These are phyloP conservation scores for Ogataea corticis DNA, from an alignment of 805 yeast genomes.

Conservation along the genomic window DNA sequence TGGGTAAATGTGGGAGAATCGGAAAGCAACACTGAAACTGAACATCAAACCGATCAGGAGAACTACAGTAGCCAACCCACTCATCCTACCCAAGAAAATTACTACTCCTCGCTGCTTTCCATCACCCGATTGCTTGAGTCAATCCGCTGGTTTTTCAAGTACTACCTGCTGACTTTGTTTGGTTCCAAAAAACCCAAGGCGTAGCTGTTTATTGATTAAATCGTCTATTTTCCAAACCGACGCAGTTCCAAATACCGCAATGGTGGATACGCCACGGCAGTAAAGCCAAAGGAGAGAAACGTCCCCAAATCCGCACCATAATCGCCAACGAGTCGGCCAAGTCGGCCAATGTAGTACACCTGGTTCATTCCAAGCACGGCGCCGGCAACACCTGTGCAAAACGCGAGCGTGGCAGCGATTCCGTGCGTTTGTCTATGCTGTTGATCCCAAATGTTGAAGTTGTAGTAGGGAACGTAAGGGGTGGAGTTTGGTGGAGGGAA, in stretches of 20 bases:
- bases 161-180: slow-evolving; percentile 19
- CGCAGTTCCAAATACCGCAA: slow-evolving; percentile 67
- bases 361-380: slow-evolving; percentile 89
- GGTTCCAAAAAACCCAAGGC: slow-evolving; percentile 8
- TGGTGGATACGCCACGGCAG: slow-evolving; percentile 63
- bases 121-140: slow-evolving; percentile 17
- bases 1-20: slow-evolving; percentile 19
- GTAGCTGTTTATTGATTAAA: not conserved
- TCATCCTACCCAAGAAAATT: slow-evolving; percentile 9
- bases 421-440: slow-evolving; percentile 62
- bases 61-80: not conserved
- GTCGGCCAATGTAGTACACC: slow-evolving; percentile 76
- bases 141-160: slow-evolving; percentile 24
- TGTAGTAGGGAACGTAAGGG: slow-evolving; percentile 56
- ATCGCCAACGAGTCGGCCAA: slow-evolving; percentile 65
- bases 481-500: too few species aligned
- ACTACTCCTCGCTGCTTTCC: slow-evolving; percentile 20
- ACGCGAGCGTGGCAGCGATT: slow-evolving; percentile 66
- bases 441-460: slow-evolving; percentile 76
- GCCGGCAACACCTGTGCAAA: slow-evolving; percentile 72
- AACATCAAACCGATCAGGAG: not conserved
- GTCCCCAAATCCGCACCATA: slow-evolving; percentile 80
- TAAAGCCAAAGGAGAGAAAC: slow-evolving; percentile 74
- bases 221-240: slow-evolving; percentile 41
- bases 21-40: too few species aligned